These are phyloP conservation scores for Truncatella angustata DNA, from an alignment of 2,329 filamentous ascomycete species.

Conservation along the genomic window DNA sequence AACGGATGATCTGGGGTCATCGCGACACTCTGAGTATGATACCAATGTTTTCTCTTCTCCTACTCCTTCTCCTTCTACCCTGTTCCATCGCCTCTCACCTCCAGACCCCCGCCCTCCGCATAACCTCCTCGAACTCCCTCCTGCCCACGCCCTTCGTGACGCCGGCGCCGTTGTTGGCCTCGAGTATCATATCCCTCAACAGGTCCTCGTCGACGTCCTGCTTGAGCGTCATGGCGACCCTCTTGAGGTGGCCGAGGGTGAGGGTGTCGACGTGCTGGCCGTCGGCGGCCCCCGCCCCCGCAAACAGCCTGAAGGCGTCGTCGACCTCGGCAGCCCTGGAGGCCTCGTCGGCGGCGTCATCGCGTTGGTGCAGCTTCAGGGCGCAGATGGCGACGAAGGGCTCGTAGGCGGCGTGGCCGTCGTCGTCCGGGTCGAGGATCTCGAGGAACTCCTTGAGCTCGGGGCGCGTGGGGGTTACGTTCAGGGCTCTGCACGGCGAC, in stretches of 20 bases:
- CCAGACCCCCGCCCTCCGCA: conserved; percentile 82
- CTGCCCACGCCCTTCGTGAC: conserved; percentile 68
- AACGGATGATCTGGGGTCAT: background rate
- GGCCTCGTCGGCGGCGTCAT: conserved; percentile 48
- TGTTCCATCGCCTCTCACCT: conserved; percentile 45
- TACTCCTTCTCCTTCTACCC: background rate
- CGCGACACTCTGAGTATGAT: too few species aligned
- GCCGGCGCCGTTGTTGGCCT: conserved; percentile 82
- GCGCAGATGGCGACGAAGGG: conserved; percentile 87
- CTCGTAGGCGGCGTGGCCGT: conserved; percentile 75
- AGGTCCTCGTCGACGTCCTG: conserved; percentile 82
- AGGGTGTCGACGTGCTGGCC: conserved; percentile 52
- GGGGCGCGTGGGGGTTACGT: conserved; percentile 62
- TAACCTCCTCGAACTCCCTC: conserved; percentile 83
- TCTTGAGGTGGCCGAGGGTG: conserved; percentile 72
- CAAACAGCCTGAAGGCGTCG: conserved; percentile 81
- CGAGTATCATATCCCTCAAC: conserved; percentile 89
- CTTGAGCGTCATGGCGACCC: conserved; percentile 77
- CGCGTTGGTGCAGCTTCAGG: conserved; percentile 70
- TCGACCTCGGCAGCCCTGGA: conserved; percentile 66
- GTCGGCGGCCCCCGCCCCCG: conserved; percentile 39
- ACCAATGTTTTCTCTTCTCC: too few species aligned
- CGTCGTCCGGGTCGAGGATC: conserved; percentile 77
- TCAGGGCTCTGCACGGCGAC: conserved; percentile 64
- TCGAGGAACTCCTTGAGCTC: conserved; percentile 77